phyloP scores from a whole-genome alignment of 768 basidiomycete genomes.

The Termitomyces sp. region DNA sequence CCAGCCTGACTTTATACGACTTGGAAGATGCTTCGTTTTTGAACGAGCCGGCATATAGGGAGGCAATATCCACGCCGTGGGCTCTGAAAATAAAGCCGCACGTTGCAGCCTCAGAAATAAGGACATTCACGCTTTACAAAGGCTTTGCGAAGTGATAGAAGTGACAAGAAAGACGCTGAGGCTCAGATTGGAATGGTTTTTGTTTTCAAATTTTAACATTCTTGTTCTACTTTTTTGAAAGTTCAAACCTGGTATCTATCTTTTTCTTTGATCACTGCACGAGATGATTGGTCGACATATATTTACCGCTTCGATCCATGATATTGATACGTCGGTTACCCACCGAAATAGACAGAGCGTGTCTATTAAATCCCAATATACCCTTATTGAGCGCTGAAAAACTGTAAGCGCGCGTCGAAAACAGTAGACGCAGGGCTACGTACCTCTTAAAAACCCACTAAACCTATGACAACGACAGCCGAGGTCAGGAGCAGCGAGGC shows the following conservation, averaged over 20 bases:
- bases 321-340: no score
- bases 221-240: background rate
- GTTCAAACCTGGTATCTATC: background rate
- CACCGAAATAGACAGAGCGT: no score
- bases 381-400: no score
- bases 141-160: constrained; percentile 2
- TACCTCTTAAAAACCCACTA: no score
- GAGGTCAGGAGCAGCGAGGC: no score
- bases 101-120: background rate
- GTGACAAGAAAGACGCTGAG: background rate
- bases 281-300: background rate
- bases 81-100: constrained; percentile 1
- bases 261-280: background rate
- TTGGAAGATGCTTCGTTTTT: constrained; percentile 8
- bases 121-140: constrained; percentile 11
- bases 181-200: background rate
- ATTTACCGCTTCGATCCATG: no score
- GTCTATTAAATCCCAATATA: no score
- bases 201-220: no score
- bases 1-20: constrained; percentile 12
- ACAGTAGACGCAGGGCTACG: no score
- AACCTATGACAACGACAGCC: no score
- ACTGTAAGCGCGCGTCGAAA: no score
- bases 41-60: constrained; percentile 4
- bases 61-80: constrained; percentile 10